Evolutionary conservation across 495 filamentous ascomycete genomes (phyloP), one percentile per base, ranked within the genome.

Genomic region (Aspergillus egyptiacus): DNA sequence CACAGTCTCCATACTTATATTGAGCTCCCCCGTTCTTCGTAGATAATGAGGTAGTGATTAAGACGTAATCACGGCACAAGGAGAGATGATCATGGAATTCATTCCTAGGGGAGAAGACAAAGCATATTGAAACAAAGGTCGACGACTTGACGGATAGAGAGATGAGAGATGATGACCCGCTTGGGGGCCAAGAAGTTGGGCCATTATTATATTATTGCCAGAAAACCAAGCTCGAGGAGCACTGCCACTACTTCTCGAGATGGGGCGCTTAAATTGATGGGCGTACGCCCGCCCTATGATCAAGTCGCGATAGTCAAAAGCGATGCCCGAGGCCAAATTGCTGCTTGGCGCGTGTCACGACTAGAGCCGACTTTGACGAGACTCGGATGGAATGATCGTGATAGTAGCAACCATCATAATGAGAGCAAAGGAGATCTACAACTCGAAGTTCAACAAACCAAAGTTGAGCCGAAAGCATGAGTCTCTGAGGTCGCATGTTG

Each of bases 1-100:
- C 13, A 77, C 65, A 40, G 73, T 65, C 46, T 83, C 79, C 72
- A 77, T 77, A 18, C 55, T 34, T 15, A 35, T n/a, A n/a, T n/a
- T n/a, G n/a, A 22, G 10, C 25, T 11, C 19, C 7, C 6, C 22
- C 10, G n/a, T 31, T 31, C 25, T 45, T 30, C 10, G 24, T 20
- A 28, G 11, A n/a, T n/a, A 18, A 44, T 44, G 19, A 11, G 15
- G 30, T 30, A 27, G 5, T 31, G n/a, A 11, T 23, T 19, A 46
- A 13, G 42, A 23, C 3, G 31, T 22, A 23, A 3, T 4, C 23
- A 4, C 31, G 27, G 13, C n/a, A 46, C 19, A 13, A 14, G 20
- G 6, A 8, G 27, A 14, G 31, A 35, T 34, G 39, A 25, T 46
- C 8, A 27, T 34, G 10, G 7, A 6, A 5, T 46, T 13, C 35